Conservation (phyloP, 2,329 filamentous ascomycete genomes). For the Fragosphaeria purpurea region DNA sequence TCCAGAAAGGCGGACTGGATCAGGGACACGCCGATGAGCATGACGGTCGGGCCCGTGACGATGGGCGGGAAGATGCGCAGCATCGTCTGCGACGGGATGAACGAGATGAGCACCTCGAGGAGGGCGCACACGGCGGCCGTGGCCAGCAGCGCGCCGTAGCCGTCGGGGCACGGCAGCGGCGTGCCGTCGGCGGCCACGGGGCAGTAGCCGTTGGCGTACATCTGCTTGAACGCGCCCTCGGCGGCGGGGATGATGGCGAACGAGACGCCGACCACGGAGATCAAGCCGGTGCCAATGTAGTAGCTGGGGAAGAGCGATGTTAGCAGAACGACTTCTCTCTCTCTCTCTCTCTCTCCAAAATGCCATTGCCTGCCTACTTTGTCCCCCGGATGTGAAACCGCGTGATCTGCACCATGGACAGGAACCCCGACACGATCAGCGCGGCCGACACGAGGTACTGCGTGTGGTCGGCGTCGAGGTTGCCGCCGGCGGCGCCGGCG, state of each 20-base stretch:
- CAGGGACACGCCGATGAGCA: slow-evolving; percentile 63
- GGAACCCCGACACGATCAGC: slow-evolving; percentile 66
- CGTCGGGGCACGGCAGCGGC: slow-evolving; percentile 63
- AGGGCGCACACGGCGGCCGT: slow-evolving; percentile 56
- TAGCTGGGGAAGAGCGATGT: slow-evolving; percentile 37
- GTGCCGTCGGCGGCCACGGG: slow-evolving; percentile 49
- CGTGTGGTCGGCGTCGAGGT: slow-evolving; percentile 48
- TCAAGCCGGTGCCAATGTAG: slow-evolving; percentile 62
- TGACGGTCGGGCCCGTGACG: slow-evolving; percentile 33
- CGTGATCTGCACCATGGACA: slow-evolving; percentile 69
- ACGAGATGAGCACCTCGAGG: slow-evolving; percentile 64
- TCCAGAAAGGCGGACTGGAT: slow-evolving; percentile 62
- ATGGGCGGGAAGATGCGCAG: slow-evolving; percentile 71
- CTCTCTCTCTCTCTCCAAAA: too few species aligned
- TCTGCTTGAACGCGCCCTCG: slow-evolving; percentile 60
- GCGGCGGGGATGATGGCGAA: slow-evolving; percentile 70
- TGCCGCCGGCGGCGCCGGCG: slow-evolving; percentile 48
- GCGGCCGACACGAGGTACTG: slow-evolving; percentile 74
- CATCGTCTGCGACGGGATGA: slow-evolving; percentile 58
- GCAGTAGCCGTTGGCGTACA: slow-evolving; percentile 66
- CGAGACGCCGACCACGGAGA: slow-evolving; percentile 70
- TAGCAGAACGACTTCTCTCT: too few species aligned
- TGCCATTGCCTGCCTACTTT: slow-evolving; percentile 25
- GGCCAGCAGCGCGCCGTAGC: slow-evolving; percentile 66
- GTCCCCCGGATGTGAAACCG: slow-evolving; percentile 64